Conservation (phyloP, 257 asterid species). For the Solanum dulcamara region DNA sequence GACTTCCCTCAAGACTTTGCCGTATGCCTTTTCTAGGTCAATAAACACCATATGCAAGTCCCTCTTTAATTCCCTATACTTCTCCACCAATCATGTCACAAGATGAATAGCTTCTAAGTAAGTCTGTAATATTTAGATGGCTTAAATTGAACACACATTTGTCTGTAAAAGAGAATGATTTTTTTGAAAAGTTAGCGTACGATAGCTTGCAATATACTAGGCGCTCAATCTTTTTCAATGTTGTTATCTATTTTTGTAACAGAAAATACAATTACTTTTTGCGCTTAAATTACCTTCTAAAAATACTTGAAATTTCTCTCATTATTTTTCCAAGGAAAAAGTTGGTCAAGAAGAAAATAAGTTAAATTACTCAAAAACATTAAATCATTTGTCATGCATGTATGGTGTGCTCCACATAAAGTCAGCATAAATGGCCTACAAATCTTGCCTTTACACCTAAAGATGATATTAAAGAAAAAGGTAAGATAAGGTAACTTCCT, state of each 20-base stretch:
- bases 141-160: not conserved
- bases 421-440: not conserved
- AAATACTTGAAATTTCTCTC: not conserved
- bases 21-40: too few relatives aligned
- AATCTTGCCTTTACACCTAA: not conserved
- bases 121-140: not conserved
- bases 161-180: not conserved
- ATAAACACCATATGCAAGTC: too few relatives aligned
- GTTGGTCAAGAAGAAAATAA: not conserved
- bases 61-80: too few relatives aligned
- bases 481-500: not conserved
- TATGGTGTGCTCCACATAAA: not conserved
- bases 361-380: not conserved
- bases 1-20: too few relatives aligned
- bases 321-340: not conserved
- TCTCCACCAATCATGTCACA: too few relatives aligned
- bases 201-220: not conserved
- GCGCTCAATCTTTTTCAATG: not conserved
- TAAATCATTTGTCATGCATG: not conserved
- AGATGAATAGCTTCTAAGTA: too few relatives aligned
- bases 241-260: not conserved
- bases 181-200: not conserved
- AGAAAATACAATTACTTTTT: not conserved
- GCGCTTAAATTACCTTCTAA: not conserved
- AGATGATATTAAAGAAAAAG: not conserved